A percentile compares a stretch with the other conserved stretches of the same genome.
Conservation (phyloP, 228 moss, liverwort and hornwort genomes). For the Sphagnum fallax region DNA sequence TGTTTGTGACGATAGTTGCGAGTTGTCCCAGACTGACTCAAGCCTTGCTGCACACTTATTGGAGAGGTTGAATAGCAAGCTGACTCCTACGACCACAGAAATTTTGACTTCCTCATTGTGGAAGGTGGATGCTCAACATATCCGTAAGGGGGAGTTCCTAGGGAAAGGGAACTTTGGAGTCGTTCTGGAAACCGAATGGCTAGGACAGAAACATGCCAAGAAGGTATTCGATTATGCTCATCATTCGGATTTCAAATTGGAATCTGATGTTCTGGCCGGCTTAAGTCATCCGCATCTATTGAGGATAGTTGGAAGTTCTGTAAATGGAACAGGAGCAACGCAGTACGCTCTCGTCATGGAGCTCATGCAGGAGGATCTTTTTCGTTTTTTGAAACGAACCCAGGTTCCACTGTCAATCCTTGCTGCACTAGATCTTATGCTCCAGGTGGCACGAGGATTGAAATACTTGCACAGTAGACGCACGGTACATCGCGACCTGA, state of each 20-base stretch:
- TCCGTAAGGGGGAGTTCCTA: background rate
- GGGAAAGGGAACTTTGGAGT: constrained; percentile 1
- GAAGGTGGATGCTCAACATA: constrained; percentile 1
- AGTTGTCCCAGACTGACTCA: background rate
- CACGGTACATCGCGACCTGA: constrained; percentile 17
- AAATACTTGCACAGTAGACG: constrained; percentile 13
- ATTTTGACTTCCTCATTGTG: constrained; percentile 1
- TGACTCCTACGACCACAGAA: background rate
- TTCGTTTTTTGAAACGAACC: background rate
- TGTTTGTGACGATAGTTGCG: background rate
- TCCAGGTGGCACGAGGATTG: constrained; percentile 20
- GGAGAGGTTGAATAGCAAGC: constrained; percentile 11
- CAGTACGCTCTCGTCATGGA: constrained; percentile 9
- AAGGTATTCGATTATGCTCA: background rate
- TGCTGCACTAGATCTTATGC: constrained; percentile 15
- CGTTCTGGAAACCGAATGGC: constrained; percentile 8
- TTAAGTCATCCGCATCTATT: constrained; percentile 12
- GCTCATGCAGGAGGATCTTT: constrained; percentile 14
- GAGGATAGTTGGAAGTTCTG: constrained; percentile 5
- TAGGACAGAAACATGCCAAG: constrained; percentile 5
- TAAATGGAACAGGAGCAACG: background rate
- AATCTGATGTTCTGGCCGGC: constrained; percentile 4
- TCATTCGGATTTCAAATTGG: background rate
- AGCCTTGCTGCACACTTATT: constrained; percentile 8
- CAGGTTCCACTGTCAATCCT: constrained; percentile 3